Base-by-base conservation (phyloP, 192 early-diverging fungal species). In the Coemansia sp. region DNA sequence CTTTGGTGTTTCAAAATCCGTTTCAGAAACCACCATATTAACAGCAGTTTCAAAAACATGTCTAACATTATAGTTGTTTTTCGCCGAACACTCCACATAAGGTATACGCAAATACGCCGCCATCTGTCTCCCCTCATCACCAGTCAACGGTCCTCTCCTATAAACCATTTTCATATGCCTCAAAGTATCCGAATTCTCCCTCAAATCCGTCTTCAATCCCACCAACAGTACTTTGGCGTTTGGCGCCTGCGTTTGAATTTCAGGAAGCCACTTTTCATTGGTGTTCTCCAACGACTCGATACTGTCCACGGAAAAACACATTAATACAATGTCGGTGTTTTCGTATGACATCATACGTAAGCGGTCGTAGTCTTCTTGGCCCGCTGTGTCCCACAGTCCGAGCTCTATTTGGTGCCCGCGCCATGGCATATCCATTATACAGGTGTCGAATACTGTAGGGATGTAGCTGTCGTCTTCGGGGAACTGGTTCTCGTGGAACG, bases 311-410 rank as follows among this genome's bases (percentile, higher is more conserved):
- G 92, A 87, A 71, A 96, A 97, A 81, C 92, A 94, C 67, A 98
- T 93, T 62, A 98, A 82, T 61, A 98, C 91, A 50, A 95, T 92
- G 79, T 96, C 87, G 18, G 93, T 90, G 74, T 93, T 94, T 10
- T 94, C 90, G 72, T 97, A 98, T 22, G 92, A 94, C 62, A 97
- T 83, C 18, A 92, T 89, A 45, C 95, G 90, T 69, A 98, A 82
- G 63, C 94, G 91, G 83, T 97, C 94, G 72, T 96, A 96, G 76
- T 98, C 96, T 83, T 97, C 95, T 68, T 96, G 94, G 56, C 88
- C 95, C 57, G 96, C 95, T 65, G 96, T 97, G 89, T 99, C 96
- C 94, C 95, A 99, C 20, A 98, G 80, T 38, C 91, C 93, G 33
- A 99, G 83, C 77, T 96, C 91, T 16, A 97, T 91, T 32, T 83